Evolutionary conservation across 345 rosid genomes (phyloP).

Genomic region (Moricandia moricandioides): DNA sequence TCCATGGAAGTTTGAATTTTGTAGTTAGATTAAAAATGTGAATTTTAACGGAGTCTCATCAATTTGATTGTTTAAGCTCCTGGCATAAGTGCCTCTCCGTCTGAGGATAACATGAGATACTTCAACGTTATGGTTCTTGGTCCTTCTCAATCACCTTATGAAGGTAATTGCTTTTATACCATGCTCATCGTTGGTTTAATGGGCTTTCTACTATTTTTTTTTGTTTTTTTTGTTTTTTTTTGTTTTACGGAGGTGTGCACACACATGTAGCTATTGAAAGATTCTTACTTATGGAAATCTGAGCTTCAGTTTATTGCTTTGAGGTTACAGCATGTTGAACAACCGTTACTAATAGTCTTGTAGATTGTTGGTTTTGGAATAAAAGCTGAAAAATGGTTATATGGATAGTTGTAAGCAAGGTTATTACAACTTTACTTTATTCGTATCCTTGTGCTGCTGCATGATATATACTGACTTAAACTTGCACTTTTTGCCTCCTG

Average conservation of each 20-base stretch:
- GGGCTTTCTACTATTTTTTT: too few relatives aligned
- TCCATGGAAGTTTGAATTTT: conserved; percentile 26
- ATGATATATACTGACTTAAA: neutral
- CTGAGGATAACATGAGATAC: conserved; percentile 93
- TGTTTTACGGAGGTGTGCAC: neutral
- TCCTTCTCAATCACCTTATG: conserved; percentile 95
- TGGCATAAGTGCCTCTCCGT: conserved; percentile 96
- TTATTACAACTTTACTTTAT: neutral
- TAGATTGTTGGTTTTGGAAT: neutral
- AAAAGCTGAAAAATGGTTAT: neutral
- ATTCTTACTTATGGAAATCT: neutral
- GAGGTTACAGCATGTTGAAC: neutral
- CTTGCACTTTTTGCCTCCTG: neutral
- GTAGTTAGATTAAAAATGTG: neutral
- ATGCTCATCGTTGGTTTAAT: too few relatives aligned
- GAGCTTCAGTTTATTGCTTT: neutral
- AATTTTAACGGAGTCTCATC: neutral
- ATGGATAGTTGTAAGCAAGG: neutral
- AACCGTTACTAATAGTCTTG: neutral
- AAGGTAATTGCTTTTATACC: conserved; percentile 50
- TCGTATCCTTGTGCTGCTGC: neutral
- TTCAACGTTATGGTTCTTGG: conserved; percentile 98
- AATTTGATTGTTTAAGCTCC: conserved; percentile 62
- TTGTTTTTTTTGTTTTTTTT: too few relatives aligned
- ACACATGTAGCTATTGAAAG: neutral